phyloP scores from a whole-genome alignment of 2,329 filamentous ascomycete species.

The Exophiala viscosa region DNA sequence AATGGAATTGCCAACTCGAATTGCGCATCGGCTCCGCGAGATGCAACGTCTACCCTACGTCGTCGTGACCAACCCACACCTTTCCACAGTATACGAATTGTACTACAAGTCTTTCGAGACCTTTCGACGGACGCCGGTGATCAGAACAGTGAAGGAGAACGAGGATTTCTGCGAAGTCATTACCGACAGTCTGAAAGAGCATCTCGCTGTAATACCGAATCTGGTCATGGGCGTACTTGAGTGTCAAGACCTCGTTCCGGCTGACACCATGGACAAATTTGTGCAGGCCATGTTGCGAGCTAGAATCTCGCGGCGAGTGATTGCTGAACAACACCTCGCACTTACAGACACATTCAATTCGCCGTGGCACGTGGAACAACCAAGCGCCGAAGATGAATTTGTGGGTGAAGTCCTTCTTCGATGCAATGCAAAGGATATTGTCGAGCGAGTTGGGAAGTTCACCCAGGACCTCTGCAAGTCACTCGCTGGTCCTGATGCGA shows the following conservation, averaged over 20 bases:
- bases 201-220: constrained; percentile 89
- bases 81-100: constrained; percentile 91
- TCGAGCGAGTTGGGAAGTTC: constrained; percentile 74
- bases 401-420: constrained; percentile 94
- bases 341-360: constrained; percentile 92
- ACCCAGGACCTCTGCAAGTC: constrained; percentile 70
- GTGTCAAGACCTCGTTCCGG: constrained; percentile 75
- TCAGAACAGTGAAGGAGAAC: constrained; percentile 84
- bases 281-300: constrained; percentile 93
- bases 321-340: constrained; percentile 94
- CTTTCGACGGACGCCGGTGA: constrained; percentile 77
- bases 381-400: constrained; percentile 72
- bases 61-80: constrained; percentile 90
- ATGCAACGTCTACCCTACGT: constrained; percentile 96
- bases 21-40: constrained; percentile 83
- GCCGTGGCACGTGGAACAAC: constrained; percentile 80
- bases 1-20: constrained; percentile 85
- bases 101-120: constrained; percentile 96
- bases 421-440: constrained; percentile 84
- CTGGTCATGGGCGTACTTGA: constrained; percentile 92
- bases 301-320: constrained; percentile 89
- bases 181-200: constrained; percentile 73
- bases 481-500: constrained; percentile 67
- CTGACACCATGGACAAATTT: constrained; percentile 80
- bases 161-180: constrained; percentile 80